Percentiles rank a stretch among this genome's conserved stretches.
phyloP scores from a whole-genome alignment of 139 green algal genomes.

The Ulvella scutata region DNA sequence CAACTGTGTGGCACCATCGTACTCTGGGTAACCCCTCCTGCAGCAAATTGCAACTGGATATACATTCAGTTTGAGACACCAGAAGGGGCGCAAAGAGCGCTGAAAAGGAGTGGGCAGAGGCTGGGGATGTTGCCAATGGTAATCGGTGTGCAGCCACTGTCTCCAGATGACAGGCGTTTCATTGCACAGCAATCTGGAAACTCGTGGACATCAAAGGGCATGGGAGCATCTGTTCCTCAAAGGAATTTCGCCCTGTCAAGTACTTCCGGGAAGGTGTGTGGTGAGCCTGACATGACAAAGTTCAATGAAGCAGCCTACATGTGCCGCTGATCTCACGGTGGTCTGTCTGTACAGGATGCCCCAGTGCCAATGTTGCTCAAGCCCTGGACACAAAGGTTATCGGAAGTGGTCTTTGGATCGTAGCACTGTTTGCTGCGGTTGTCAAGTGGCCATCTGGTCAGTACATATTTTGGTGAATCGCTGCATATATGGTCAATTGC shows the following conservation, averaged over 20 bases:
- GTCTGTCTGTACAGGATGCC: background rate
- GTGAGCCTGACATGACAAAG: too few relatives aligned
- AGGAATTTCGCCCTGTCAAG: background rate
- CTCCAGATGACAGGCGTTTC: background rate
- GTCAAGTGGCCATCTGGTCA: too few relatives aligned
- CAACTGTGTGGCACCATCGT: background rate
- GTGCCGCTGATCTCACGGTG: too few relatives aligned
- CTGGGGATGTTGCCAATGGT: background rate
- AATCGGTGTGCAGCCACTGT: background rate
- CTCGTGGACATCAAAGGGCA: background rate
- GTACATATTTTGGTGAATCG: too few relatives aligned
- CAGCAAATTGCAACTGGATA: background rate
- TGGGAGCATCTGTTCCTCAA: background rate
- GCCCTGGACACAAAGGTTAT: background rate
- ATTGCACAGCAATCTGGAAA: background rate
- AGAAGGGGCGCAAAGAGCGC: background rate
- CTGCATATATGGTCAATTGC: too few relatives aligned
- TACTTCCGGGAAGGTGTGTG: background rate
- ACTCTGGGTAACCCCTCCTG: background rate
- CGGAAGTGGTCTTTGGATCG: background rate
- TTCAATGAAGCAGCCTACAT: too few relatives aligned
- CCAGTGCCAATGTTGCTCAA: background rate
- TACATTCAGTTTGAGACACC: background rate
- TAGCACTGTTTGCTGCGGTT: too few relatives aligned
- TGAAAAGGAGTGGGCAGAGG: background rate